A percentile compares a stretch with the other conserved stretches of the same genome.
These are phyloP conservation scores for Penicillium sp. DNA, from an alignment of 2,329 filamentous ascomycete genomes.

Conservation along the genomic window DNA sequence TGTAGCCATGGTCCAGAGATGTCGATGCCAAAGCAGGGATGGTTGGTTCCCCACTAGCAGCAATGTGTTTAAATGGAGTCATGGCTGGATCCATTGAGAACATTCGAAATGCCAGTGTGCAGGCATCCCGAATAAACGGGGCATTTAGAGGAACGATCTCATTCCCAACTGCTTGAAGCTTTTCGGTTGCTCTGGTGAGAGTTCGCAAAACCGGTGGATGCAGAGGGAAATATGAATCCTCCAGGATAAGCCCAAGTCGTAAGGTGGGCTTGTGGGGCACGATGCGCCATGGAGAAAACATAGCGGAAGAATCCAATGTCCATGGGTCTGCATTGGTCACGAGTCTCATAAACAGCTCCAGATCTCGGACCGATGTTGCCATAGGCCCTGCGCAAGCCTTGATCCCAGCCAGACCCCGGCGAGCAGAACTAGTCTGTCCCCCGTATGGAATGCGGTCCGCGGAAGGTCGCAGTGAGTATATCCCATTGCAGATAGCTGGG, in stretches of 20 bases:
- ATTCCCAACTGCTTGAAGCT: constrained; percentile 10
- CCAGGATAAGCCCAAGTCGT: constrained; percentile 12
- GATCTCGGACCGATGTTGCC: constrained; percentile 25
- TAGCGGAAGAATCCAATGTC: constrained; percentile 22
- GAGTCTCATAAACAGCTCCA: constrained; percentile 22
- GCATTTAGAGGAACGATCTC: constrained; percentile 4
- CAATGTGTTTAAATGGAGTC: constrained; percentile 30
- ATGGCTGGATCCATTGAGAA: constrained; percentile 15
- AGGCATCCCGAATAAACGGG: constrained; percentile 7
- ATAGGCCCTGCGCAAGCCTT: constrained; percentile 22
- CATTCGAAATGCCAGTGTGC: constrained; percentile 10
- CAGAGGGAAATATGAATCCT: constrained; percentile 16
- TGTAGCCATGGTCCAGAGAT: constrained; percentile 14
- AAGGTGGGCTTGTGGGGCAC: constrained; percentile 10
- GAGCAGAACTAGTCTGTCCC: constrained; percentile 38
- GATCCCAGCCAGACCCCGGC: constrained; percentile 19
- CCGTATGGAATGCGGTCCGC: constrained; percentile 50
- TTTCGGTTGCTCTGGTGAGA: constrained; percentile 3
- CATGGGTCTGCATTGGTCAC: constrained; percentile 22
- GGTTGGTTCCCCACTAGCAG: constrained; percentile 40
- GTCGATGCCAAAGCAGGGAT: constrained; percentile 19
- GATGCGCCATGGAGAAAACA: constrained; percentile 26
- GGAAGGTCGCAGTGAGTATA: constrained; percentile 49
- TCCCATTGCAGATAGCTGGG: constrained; percentile 49
- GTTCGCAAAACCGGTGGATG: constrained; percentile 17